Percentiles rank a stretch among this genome's conserved stretches.
Evolutionary conservation across 768 basidiomycete species (phyloP).

Genomic region (Mycena epipterygia): DNA sequence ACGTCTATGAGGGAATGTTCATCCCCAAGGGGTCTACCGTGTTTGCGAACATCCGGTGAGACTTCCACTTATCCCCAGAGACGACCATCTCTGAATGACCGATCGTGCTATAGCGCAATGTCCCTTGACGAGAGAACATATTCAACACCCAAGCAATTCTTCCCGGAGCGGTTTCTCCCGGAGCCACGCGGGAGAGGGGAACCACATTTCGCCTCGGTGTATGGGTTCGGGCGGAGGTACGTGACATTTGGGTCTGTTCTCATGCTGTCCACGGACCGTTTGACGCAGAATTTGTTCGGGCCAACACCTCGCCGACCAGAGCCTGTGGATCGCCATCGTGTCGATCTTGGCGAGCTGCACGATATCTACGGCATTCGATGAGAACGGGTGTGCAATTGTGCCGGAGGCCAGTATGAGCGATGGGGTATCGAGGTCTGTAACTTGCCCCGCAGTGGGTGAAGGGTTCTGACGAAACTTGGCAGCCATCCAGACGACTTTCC

Average conservation of each 20-base stretch:
- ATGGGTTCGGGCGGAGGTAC: conserved; percentile 44
- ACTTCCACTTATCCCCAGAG: background rate
- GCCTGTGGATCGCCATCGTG: conserved; percentile 36
- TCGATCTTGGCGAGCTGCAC: conserved; percentile 38
- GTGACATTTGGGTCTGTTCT: conserved; percentile 24
- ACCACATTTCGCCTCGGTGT: conserved; percentile 33
- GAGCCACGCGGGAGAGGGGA: conserved; percentile 33
- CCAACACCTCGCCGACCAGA: conserved; percentile 37
- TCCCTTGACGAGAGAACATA: conserved; percentile 39
- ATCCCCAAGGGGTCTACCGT: conserved; percentile 49
- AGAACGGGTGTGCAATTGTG: conserved; percentile 34
- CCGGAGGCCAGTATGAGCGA: conserved; percentile 21
- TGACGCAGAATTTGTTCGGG: conserved; percentile 43
- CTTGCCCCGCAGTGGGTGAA: background rate
- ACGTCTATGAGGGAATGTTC: conserved; percentile 51
- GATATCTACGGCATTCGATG: conserved; percentile 36
- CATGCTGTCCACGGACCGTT: background rate
- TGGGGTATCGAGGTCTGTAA: conserved; percentile 23
- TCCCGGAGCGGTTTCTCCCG: conserved; percentile 44
- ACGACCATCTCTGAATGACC: background rate
- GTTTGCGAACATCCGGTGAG: conserved; percentile 42
- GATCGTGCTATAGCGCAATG: conserved; percentile 36
- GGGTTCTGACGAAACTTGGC: background rate
- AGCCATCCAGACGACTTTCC: conserved; percentile 25
- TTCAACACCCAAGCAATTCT: conserved; percentile 39